Percentiles rank a stretch among this genome's conserved stretches.
These are phyloP conservation scores for Periconia macrospinosa DNA, from an alignment of 2,329 filamentous ascomycete species.

Conservation along the genomic window DNA sequence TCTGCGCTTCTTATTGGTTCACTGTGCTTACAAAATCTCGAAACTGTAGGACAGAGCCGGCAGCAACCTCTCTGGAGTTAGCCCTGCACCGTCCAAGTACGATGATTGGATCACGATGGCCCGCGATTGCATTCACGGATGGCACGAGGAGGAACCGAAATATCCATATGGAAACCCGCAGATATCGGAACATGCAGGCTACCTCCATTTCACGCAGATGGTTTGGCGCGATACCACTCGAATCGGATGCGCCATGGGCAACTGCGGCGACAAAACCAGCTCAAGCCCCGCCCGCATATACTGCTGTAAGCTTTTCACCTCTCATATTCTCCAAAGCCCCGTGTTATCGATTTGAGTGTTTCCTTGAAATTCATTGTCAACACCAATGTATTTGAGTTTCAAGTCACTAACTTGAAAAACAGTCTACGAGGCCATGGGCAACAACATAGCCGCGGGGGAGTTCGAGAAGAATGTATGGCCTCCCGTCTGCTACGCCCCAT, in stretches of 20 bases:
- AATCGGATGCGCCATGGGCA: slow-evolving; percentile 39
- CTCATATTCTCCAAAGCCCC: background rate
- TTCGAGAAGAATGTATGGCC: slow-evolving; percentile 37
- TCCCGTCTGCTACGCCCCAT: slow-evolving; percentile 30
- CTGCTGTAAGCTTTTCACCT: slow-evolving; percentile 32
- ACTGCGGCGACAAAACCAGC: slow-evolving; percentile 22
- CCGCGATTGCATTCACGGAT: slow-evolving; percentile 33
- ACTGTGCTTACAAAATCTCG: slow-evolving; percentile 8
- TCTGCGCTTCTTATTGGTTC: background rate
- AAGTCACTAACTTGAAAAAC: background rate
- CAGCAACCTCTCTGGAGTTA: slow-evolving; percentile 36
- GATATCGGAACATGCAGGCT: slow-evolving; percentile 8
- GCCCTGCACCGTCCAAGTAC: slow-evolving; percentile 22
- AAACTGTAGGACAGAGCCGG: slow-evolving; percentile 28
- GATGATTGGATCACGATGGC: slow-evolving; percentile 34
- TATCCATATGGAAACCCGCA: slow-evolving; percentile 38
- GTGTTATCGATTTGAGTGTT: too few species aligned
- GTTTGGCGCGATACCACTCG: slow-evolving; percentile 41
- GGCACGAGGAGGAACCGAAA: slow-evolving; percentile 40
- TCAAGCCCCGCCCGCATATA: slow-evolving; percentile 36
- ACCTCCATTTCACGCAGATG: slow-evolving; percentile 43
- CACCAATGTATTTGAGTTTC: too few species aligned
- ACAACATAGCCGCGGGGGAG: slow-evolving; percentile 32
- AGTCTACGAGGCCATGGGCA: slow-evolving; percentile 39
- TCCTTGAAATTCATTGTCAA: background rate